phyloP scores from a whole-genome alignment of 2,329 filamentous ascomycete species.

The Nectriaceae sp. region DNA sequence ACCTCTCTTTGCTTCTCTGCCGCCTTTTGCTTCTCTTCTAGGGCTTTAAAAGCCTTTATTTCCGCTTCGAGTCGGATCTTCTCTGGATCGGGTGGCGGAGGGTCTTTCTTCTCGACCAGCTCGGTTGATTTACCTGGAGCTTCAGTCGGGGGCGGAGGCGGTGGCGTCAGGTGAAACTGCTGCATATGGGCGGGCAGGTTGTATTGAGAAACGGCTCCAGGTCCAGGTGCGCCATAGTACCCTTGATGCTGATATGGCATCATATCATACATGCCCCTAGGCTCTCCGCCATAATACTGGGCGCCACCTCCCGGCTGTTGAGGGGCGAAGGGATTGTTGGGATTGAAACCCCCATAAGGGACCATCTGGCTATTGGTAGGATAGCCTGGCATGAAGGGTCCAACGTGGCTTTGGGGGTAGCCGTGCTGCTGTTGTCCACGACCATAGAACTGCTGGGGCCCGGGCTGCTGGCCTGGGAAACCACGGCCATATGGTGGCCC shows the following conservation, averaged over 20 bases:
- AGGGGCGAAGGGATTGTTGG: slow-evolving; percentile 45
- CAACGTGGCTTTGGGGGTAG: slow-evolving; percentile 53
- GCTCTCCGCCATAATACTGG: slow-evolving; percentile 44
- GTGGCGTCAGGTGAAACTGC: slow-evolving; percentile 42
- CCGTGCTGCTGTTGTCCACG: slow-evolving; percentile 34
- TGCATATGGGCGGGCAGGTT: slow-evolving; percentile 36
- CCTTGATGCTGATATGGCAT: slow-evolving; percentile 48
- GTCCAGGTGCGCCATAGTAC: slow-evolving; percentile 34
- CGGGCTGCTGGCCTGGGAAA: slow-evolving; percentile 15
- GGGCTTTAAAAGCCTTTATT: slow-evolving; percentile 51
- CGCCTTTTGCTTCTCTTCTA: slow-evolving; percentile 47
- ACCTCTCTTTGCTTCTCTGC: slow-evolving; percentile 46
- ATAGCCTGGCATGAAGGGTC: slow-evolving; percentile 42
- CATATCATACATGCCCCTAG: slow-evolving; percentile 48
- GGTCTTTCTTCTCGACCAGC: slow-evolving; percentile 43
- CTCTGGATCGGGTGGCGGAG: slow-evolving; percentile 55
- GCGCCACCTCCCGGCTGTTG: slow-evolving; percentile 40
- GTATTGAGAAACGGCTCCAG: slow-evolving; percentile 25
- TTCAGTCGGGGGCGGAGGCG: slow-evolving; percentile 46
- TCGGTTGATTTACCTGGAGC: slow-evolving; percentile 40
- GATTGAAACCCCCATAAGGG: slow-evolving; percentile 40
- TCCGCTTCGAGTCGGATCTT: slow-evolving; percentile 64
- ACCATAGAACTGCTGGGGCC: slow-evolving; percentile 26
- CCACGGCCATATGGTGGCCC: slow-evolving; percentile 43
- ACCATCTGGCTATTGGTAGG: slow-evolving; percentile 47